A percentile compares a stretch with the other conserved stretches of the same genome.
These are phyloP conservation scores for Adansonia digitata DNA, from an alignment of 345 rosid genomes.

Conservation along the genomic window DNA sequence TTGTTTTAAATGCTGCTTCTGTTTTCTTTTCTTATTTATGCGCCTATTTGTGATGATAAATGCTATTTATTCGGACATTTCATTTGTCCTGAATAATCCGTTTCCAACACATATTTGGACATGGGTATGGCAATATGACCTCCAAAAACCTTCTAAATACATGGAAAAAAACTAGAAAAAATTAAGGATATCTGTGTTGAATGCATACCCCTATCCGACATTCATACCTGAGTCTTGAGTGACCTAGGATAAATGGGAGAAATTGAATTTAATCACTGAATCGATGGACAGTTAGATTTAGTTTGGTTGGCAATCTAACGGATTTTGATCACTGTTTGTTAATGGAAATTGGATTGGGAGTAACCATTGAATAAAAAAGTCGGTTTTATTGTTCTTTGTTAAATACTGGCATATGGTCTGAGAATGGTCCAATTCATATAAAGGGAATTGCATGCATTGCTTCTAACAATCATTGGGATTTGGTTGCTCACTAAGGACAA, in stretches of 20 bases:
- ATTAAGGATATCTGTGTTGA: no score
- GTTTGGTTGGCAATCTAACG: no score
- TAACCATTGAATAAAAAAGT: no score
- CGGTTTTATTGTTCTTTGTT: conserved; percentile 1
- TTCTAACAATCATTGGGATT: not conserved
- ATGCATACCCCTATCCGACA: no score
- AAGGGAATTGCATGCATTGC: not conserved
- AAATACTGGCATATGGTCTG: not conserved
- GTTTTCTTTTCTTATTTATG: not conserved
- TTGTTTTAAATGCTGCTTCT: not conserved
- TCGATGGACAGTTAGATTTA: no score
- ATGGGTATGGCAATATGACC: not conserved
- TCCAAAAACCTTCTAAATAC: not conserved
- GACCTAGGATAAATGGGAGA: not conserved
- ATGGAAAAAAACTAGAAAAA: not conserved
- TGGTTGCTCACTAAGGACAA: not conserved
- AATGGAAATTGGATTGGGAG: no score
- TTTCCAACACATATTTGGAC: not conserved
- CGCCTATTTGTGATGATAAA: not conserved
- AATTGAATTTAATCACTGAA: not conserved
- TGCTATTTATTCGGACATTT: no score
- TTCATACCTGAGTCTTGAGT: not conserved
- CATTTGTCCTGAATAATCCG: not conserved
- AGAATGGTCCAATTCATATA: not conserved
- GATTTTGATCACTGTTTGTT: not conserved